Conservation (phyloP, 345 rosid genomes). For the Rubroshorea leprosula region DNA sequence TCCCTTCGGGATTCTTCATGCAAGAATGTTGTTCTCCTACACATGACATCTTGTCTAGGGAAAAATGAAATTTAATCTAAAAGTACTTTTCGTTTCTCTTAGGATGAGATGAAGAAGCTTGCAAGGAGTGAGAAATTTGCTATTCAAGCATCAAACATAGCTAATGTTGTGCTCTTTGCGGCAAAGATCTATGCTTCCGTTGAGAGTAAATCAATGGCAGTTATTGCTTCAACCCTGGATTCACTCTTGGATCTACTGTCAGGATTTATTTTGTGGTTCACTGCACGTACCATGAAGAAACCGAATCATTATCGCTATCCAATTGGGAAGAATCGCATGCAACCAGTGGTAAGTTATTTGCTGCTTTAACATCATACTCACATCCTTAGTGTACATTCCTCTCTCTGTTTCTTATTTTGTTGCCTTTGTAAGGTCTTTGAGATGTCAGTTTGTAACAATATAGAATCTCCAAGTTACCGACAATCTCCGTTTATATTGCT, state of each 20-base stretch:
- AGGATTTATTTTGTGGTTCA: slow-evolving; percentile 77
- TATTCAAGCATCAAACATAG: slow-evolving; percentile 44
- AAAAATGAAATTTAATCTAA: no score
- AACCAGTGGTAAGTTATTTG: slow-evolving; percentile 52
- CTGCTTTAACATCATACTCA: not conserved
- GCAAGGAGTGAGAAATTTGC: slow-evolving; percentile 61
- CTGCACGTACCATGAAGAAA: slow-evolving; percentile 59
- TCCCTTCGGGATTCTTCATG: no score
- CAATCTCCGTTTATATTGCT: no score
- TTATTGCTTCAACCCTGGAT: slow-evolving; percentile 71
- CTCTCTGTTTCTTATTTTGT: no score
- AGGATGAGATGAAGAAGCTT: slow-evolving; percentile 68
- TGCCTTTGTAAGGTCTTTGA: no score
- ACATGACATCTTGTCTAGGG: no score
- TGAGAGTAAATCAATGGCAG: slow-evolving; percentile 67
- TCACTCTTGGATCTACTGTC: slow-evolving; percentile 73
- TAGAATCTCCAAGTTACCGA: no score
- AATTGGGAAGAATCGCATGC: slow-evolving; percentile 75
- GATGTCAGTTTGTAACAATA: no score
- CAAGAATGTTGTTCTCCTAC: no score
- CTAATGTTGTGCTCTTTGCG: slow-evolving; percentile 55
- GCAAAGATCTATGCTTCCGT: slow-evolving; percentile 68
- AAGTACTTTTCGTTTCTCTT: slow-evolving; percentile 8
- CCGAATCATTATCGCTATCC: slow-evolving; percentile 62
- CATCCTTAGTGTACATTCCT: no score